Percentiles rank a stretch among this genome's conserved stretches.
Conservation (phyloP, 352 stramenopile genomes). For the Globisporangium emineosum region DNA sequence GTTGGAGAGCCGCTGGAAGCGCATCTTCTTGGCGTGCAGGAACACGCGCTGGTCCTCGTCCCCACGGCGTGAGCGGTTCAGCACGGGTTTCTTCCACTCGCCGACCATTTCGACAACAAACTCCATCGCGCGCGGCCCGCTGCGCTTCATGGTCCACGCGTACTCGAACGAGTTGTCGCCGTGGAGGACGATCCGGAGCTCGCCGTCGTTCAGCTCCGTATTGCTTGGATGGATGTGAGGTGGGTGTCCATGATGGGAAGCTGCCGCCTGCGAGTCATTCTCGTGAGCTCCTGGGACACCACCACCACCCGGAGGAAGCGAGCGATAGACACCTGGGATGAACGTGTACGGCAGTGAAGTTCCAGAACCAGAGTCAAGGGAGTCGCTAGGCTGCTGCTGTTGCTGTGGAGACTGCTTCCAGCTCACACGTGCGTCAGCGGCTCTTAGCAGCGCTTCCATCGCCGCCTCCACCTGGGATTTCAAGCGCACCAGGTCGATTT, state of each 20-base stretch:
- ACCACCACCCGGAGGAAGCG: neutral
- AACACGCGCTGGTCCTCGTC: conserved; percentile 74
- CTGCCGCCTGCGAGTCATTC: neutral
- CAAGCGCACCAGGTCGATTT: conserved; percentile 39
- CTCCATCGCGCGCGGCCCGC: conserved; percentile 56
- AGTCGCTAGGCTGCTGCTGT: neutral
- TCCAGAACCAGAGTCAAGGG: neutral
- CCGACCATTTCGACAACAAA: conserved; percentile 67
- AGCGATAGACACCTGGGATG: conserved; percentile 58
- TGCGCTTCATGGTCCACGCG: conserved; percentile 57
- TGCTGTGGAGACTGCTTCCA: conserved; percentile 33
- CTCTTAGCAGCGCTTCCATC: conserved; percentile 55
- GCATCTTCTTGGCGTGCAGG: conserved; percentile 48
- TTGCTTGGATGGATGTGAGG: neutral
- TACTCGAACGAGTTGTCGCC: conserved; percentile 86
- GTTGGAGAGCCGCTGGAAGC: conserved; percentile 73
- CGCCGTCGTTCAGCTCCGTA: conserved; percentile 30
- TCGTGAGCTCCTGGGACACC: neutral
- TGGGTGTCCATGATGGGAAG: neutral
- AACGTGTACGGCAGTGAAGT: conserved; percentile 35
- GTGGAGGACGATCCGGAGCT: conserved; percentile 52
- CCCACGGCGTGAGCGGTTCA: conserved; percentile 72
- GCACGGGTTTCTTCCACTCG: conserved; percentile 61
- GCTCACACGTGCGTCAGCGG: conserved; percentile 55
- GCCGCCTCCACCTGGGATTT: conserved; percentile 54